These are phyloP conservation scores for Russula abietina DNA, from an alignment of 768 basidiomycete species.

Conservation along the genomic window DNA sequence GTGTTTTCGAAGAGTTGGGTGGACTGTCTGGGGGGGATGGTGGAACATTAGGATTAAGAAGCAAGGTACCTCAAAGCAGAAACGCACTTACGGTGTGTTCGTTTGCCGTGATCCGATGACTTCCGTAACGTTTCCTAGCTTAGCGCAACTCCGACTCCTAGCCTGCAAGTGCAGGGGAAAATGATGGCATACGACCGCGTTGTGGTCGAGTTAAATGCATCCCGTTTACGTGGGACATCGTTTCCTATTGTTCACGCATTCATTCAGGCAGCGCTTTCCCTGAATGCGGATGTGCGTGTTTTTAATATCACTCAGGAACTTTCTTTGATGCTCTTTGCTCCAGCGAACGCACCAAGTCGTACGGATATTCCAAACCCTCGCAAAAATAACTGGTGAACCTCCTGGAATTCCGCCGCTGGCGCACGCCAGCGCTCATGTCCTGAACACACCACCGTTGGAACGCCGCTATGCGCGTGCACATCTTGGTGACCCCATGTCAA, in stretches of 20 bases:
- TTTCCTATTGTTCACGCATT: constrained; percentile 72
- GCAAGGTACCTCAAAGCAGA: constrained; percentile 56
- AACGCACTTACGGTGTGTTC: constrained; percentile 46
- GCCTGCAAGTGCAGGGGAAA: constrained; percentile 80
- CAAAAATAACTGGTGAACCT: constrained; percentile 73
- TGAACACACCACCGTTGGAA: constrained; percentile 73
- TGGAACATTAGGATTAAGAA: constrained; percentile 51
- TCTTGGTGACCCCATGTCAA: constrained; percentile 55
- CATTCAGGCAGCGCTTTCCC: constrained; percentile 57
- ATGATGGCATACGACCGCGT: constrained; percentile 95
- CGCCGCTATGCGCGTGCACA: constrained; percentile 80
- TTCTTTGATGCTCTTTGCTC: constrained; percentile 6
- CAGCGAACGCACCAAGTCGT: constrained; percentile 55
- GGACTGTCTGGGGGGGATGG: constrained; percentile 54
- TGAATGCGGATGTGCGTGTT: constrained; percentile 50
- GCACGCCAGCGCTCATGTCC: constrained; percentile 75
- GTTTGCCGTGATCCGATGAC: neutral
- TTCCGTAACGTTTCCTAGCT: constrained; percentile 30
- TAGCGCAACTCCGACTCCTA: constrained; percentile 49
- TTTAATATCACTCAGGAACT: neutral
- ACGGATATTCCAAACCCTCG: constrained; percentile 65
- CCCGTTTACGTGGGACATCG: constrained; percentile 63
- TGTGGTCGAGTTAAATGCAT: constrained; percentile 68
- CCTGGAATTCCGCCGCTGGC: constrained; percentile 69
- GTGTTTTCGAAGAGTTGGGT: constrained; percentile 85